Conservation (phyloP, 805 yeast species). For the Nakazawaea wickerhamii region DNA sequence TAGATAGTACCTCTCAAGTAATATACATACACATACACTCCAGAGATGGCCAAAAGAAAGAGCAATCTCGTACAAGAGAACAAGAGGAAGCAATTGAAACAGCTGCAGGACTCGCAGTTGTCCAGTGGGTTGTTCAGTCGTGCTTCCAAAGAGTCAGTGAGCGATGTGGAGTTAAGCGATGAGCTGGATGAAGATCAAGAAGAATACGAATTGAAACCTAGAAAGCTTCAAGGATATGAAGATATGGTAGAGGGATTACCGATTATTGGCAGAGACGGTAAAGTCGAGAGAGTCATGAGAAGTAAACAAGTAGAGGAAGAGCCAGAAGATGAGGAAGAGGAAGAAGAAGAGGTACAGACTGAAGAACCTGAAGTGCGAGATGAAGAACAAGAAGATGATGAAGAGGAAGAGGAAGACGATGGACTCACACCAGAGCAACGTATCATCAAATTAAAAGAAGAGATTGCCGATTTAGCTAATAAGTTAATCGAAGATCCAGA, state of each 20-base stretch:
- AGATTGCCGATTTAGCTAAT: constrained; percentile 76
- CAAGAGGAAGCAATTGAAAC: constrained; percentile 32
- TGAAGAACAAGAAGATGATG: constrained; percentile 20
- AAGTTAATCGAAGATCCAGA: constrained; percentile 84
- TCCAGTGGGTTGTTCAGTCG: constrained; percentile 29
- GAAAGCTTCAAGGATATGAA: constrained; percentile 42
- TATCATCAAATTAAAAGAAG: constrained; percentile 65
- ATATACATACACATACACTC: background rate
- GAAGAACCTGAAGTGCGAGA: constrained; percentile 13
- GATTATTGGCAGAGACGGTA: constrained; percentile 67
- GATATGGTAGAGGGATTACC: constrained; percentile 68
- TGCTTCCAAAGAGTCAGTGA: constrained; percentile 13
- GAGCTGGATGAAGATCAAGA: constrained; percentile 68
- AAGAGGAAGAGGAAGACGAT: constrained; percentile 35
- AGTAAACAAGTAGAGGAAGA: constrained; percentile 19
- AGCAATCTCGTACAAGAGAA: constrained; percentile 16
- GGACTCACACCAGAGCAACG: constrained; percentile 46
- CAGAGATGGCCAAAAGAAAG: constrained; percentile 11
- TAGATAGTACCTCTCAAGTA: background rate
- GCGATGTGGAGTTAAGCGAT: constrained; percentile 20
- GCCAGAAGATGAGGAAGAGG: constrained; percentile 15
- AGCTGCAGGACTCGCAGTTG: constrained; percentile 37
- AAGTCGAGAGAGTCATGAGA: constrained; percentile 59
- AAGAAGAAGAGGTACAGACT: constrained; percentile 15
- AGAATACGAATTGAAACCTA: constrained; percentile 71